Evolutionary conservation across 2,329 filamentous ascomycete species (phyloP).

Genomic region (Scytalidium lignicola): DNA sequence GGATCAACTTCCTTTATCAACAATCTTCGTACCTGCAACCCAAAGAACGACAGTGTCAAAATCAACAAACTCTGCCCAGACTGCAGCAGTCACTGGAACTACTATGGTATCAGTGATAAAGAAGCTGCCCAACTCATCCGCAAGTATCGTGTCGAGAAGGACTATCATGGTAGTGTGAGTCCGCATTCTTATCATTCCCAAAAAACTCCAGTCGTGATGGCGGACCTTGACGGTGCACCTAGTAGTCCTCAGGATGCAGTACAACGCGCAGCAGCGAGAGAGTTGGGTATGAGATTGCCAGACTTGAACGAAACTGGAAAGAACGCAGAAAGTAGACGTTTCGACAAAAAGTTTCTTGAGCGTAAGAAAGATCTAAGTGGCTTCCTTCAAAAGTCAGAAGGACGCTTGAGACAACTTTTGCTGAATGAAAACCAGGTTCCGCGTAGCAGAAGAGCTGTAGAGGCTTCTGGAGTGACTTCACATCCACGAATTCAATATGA

Average conservation of each 20-base stretch:
- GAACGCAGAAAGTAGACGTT: not conserved
- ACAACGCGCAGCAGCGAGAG: not conserved
- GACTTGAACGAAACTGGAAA: not conserved
- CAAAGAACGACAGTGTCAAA: not conserved
- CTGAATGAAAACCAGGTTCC: too few species aligned
- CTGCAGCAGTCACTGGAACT: not conserved
- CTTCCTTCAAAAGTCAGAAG: too few species aligned
- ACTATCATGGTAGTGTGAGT: not conserved
- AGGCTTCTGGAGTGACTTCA: too few species aligned
- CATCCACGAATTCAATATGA: too few species aligned
- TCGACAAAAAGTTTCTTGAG: too few species aligned
- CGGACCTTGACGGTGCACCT: not conserved
- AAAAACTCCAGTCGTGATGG: not conserved
- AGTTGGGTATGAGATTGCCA: not conserved
- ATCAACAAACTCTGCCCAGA: not conserved
- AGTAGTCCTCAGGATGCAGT: not conserved
- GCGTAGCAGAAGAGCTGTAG: too few species aligned
- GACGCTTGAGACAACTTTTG: too few species aligned
- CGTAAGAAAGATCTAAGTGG: too few species aligned
- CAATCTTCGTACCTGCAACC: not conserved
- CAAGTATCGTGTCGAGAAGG: not conserved
- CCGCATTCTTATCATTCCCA: not conserved
- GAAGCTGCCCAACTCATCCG: not conserved
- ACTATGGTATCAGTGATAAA: not conserved
- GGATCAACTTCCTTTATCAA: not conserved